Base-by-base conservation (phyloP, 1,139 yeast genomes). In the Yamadazyma aaseri region DNA sequence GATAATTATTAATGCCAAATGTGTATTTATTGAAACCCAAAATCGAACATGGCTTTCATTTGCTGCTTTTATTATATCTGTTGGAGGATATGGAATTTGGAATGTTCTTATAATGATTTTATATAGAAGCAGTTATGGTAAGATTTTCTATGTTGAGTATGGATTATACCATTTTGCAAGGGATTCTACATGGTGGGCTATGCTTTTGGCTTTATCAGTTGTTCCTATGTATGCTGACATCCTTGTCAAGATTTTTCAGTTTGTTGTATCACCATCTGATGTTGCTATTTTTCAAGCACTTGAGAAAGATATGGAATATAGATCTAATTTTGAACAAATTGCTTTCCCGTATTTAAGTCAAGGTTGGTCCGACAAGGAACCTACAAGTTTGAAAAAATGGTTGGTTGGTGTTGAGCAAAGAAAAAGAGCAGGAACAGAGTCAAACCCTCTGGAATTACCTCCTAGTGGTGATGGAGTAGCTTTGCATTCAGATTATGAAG, bases 51-150 rank as follows among this genome's bases (percentile, higher is more conserved):
- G 87, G 69, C 53, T 87, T 26, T 81, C 85, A n/a, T 67, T 79
- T 51, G 79, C 81, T 0, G 79, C 92, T 2, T 72, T 81, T 41
- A 54, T 76, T 11, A 71, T 89, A n/a, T 86, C 96, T 1, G 79
- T 81, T 32, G 79, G 84, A 12, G 98, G 97, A 0, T 94, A 94
- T 80, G 67, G 83, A n/a, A 45, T 81, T 5, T 92, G 97, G 96
- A 81, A 86, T 55, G 71, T 85, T 40, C 58, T 89, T 28, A 73
- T 92, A 38, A 86, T 92, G 55, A 73, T 71, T 6, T 61, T 90
- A 14, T 84, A 86, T 55, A 63, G 78, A 32, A 60, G 71, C 15
- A 74, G 73, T 39, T 74, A 77, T 1, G 68, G 79, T 12, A 65
- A 78, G 32, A 85, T 86, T 13, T 92, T 79, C 56, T 85, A 76